Evolutionary conservation across 2,329 filamentous ascomycete genomes (phyloP).

Genomic region (Arthrobotrys musiformis): DNA sequence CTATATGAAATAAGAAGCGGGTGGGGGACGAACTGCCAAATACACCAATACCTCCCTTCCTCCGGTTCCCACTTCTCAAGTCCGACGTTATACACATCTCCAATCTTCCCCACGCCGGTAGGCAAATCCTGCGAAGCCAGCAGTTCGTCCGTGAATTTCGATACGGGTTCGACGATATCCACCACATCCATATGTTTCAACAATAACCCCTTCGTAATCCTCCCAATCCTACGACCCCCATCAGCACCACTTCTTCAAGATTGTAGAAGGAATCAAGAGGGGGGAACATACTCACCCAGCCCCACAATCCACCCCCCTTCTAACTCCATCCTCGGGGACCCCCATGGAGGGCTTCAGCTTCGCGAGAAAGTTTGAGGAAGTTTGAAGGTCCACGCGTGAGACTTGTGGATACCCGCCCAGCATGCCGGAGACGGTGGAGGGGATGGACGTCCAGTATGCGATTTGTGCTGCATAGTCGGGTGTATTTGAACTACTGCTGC

Average conservation of each 20-base stretch:
- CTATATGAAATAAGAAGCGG: too few relatives aligned
- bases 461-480: slow-evolving; percentile 51
- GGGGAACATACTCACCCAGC: slow-evolving; percentile 61
- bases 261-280: not conserved
- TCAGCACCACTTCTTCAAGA: not conserved
- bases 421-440: slow-evolving; percentile 75
- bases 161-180: slow-evolving; percentile 86
- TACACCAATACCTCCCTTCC: slow-evolving; percentile 74
- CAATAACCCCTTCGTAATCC: slow-evolving; percentile 83
- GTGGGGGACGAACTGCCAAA: slow-evolving; percentile 64
- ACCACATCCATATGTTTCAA: slow-evolving; percentile 71
- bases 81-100: slow-evolving; percentile 76
- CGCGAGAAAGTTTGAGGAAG: slow-evolving; percentile 75
- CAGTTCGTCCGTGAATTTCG: slow-evolving; percentile 76
- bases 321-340: slow-evolving; percentile 50
- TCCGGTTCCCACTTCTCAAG: slow-evolving; percentile 75
- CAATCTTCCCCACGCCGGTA: slow-evolving; percentile 65
- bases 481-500: not conserved
- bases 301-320: slow-evolving; percentile 62
- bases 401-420: slow-evolving; percentile 78
- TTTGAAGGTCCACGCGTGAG: slow-evolving; percentile 76
- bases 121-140: slow-evolving; percentile 61
- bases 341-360: slow-evolving; percentile 67
- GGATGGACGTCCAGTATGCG: slow-evolving; percentile 67
- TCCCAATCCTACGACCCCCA: slow-evolving; percentile 74